A percentile compares a stretch with the other conserved stretches of the same genome.
phyloP scores from a whole-genome alignment of 805 yeast genomes.

The Zygoascus tannicola region DNA sequence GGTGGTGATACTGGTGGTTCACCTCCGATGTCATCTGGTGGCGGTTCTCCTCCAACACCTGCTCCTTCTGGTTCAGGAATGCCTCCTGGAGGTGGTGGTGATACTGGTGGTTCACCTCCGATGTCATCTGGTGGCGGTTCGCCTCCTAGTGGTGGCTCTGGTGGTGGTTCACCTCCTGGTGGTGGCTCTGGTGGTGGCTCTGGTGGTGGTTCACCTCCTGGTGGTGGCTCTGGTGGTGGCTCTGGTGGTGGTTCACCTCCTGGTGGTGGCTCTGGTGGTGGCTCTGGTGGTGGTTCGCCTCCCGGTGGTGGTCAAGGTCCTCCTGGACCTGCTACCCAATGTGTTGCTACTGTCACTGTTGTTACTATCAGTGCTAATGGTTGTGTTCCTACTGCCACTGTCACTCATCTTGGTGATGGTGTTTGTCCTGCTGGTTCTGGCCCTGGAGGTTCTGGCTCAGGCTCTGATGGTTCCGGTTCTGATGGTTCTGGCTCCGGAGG shows the following conservation, averaged over 20 bases:
- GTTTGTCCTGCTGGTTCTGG: constrained; percentile 3
- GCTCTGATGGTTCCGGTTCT: constrained; percentile 1
- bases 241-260: background rate
- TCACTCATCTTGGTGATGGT: constrained; percentile 6
- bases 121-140: background rate
- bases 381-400: constrained; percentile 6
- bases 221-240: background rate
- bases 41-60: no score
- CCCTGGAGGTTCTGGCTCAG: constrained; percentile 1
- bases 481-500: background rate
- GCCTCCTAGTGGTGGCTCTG: background rate
- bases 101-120: background rate
- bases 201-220: background rate
- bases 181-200: background rate
- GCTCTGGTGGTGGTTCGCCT: no score
- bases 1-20: no score
- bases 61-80: no score
- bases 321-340: constrained; percentile 4
- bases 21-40: no score
- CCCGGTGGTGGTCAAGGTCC: constrained; percentile 1
- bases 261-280: no score
- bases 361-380: constrained; percentile 3
- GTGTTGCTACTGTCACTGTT: constrained; percentile 6
- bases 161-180: background rate
- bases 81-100: background rate